Evolutionary conservation across 2,329 filamentous ascomycete genomes (phyloP).

Genomic region (Tolypocladium sp.): DNA sequence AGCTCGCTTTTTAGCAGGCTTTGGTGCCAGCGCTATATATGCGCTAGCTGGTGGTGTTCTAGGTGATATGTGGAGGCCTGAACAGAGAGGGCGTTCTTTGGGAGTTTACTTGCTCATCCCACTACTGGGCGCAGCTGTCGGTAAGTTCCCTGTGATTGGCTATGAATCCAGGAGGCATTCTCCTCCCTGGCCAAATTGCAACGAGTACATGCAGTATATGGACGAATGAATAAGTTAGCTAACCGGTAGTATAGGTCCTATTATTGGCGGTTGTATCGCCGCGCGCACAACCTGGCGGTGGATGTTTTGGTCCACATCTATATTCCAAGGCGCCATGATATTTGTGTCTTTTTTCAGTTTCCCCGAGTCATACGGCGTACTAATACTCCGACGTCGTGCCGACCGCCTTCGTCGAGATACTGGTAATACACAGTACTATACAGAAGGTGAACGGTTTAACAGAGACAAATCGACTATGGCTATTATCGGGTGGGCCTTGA

Average conservation of each 20-base stretch:
- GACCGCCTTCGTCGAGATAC: constrained; percentile 21
- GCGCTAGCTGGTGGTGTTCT: constrained; percentile 37
- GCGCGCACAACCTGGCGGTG: constrained; percentile 29
- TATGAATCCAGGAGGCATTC: neutral
- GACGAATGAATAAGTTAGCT: neutral
- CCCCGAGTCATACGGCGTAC: constrained; percentile 27
- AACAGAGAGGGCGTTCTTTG: constrained; percentile 33
- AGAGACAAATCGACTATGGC: constrained; percentile 14
- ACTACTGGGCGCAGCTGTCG: constrained; percentile 27
- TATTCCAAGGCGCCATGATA: constrained; percentile 28
- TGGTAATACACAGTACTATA: constrained; percentile 19
- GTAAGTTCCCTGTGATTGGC: neutral
- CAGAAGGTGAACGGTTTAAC: constrained; percentile 27
- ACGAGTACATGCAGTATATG: neutral
- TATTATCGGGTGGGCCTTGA: constrained; percentile 26
- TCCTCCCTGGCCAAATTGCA: no score
- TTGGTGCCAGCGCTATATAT: constrained; percentile 37
- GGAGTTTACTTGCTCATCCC: constrained; percentile 28
- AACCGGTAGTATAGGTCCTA: constrained; percentile 10
- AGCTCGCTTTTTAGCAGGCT: constrained; percentile 35
- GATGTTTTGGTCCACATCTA: constrained; percentile 35
- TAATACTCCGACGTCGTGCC: constrained; percentile 24
- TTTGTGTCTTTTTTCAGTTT: constrained; percentile 21
- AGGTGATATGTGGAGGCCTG: constrained; percentile 34
- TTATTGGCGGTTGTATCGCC: constrained; percentile 30